Percentiles rank a stretch among this genome's conserved stretches.
These are phyloP conservation scores for Hypomontagnella submonticulosa DNA, from an alignment of 495 filamentous ascomycete species.

Conservation along the genomic window DNA sequence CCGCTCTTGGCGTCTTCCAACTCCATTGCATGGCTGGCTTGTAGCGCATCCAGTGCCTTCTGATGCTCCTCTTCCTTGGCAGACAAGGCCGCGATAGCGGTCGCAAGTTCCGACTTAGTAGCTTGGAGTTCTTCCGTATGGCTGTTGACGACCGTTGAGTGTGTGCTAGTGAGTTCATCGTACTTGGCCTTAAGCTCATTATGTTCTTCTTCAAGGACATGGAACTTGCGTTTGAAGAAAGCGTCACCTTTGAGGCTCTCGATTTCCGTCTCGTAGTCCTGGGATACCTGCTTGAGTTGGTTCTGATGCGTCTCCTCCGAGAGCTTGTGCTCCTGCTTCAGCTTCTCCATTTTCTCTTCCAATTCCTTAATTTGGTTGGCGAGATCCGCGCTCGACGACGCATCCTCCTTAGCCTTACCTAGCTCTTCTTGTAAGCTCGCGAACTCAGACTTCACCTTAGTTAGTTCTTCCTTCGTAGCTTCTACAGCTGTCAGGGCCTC, in stretches of 20 bases:
- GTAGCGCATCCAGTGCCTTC: conserved; percentile 55
- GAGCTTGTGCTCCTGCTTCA: conserved; percentile 59
- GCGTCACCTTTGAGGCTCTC: conserved; percentile 66
- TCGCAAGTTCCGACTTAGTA: conserved; percentile 49
- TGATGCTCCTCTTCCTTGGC: conserved; percentile 57
- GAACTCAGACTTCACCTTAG: conserved; percentile 53
- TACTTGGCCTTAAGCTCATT: conserved; percentile 51
- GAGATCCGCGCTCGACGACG: conserved; percentile 51
- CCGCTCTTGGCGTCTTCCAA: conserved; percentile 56
- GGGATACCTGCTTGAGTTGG: conserved; percentile 61
- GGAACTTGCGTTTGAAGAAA: conserved; percentile 64
- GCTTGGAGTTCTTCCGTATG: conserved; percentile 55
- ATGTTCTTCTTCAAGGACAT: conserved; percentile 61
- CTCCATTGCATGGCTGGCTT: conserved; percentile 59
- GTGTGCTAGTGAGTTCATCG: conserved; percentile 49
- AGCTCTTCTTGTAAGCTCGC: conserved; percentile 50
- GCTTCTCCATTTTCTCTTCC: conserved; percentile 56
- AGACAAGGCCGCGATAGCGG: conserved; percentile 52
- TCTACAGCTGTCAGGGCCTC: conserved; percentile 48
- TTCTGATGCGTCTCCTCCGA: conserved; percentile 60
- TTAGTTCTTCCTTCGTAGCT: conserved; percentile 52
- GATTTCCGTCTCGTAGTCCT: conserved; percentile 67
- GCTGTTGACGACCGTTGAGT: conserved; percentile 50
- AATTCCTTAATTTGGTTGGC: conserved; percentile 53
- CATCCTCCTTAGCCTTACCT: conserved; percentile 54